Conservation (phyloP, 805 yeast genomes). For the Lachancea meyersii region DNA sequence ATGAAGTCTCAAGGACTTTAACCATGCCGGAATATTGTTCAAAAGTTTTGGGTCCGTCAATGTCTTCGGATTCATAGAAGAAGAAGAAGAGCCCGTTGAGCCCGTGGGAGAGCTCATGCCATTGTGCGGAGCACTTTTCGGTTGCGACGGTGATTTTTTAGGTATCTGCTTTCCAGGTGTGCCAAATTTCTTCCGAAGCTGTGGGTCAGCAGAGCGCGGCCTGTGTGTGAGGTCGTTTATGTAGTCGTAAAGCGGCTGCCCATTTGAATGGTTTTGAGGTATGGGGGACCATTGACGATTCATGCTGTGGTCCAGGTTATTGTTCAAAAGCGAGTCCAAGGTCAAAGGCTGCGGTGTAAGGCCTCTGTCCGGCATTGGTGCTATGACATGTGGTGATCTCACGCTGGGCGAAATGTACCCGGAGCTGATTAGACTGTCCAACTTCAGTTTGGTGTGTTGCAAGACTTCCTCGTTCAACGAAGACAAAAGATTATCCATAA, state of each 20-base stretch:
- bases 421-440: conserved; percentile 34
- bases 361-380: conserved; percentile 23
- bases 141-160: conserved; percentile 13
- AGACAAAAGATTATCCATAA: conserved; percentile 49
- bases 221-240: conserved; percentile 34
- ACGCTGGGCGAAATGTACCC: conserved; percentile 23
- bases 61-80: conserved; percentile 41
- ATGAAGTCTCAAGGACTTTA: conserved; percentile 82
- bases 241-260: conserved; percentile 25
- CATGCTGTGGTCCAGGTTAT: conserved; percentile 9
- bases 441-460: conserved; percentile 42
- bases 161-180: conserved; percentile 12
- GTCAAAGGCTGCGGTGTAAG: conserved; percentile 33
- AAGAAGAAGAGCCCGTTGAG: conserved; percentile 5
- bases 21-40: conserved; percentile 84
- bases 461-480: conserved; percentile 47
- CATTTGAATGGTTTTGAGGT: conserved; percentile 39
- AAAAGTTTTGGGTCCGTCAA: conserved; percentile 50
- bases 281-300: conserved; percentile 24
- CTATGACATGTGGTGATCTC: conserved; percentile 21
- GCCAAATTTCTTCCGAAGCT: conserved; percentile 11
- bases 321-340: conserved; percentile 36
- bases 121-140: conserved; percentile 33
- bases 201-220: conserved; percentile 41
- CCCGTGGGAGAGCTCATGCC: conserved; percentile 7